Conservation (phyloP, 768 basidiomycete species). For the Leccinum sublutescens region DNA sequence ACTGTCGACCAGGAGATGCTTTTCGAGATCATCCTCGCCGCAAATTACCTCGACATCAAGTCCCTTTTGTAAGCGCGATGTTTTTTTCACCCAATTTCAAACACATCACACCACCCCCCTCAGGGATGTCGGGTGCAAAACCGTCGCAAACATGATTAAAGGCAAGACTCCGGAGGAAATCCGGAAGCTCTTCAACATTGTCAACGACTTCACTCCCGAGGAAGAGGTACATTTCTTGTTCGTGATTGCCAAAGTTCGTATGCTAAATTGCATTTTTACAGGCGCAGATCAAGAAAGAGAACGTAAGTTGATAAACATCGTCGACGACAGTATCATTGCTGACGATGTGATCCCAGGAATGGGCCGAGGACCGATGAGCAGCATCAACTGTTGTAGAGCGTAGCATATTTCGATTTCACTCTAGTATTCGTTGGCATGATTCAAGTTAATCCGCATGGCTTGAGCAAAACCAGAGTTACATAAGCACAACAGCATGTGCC, state of each 20-base stretch:
- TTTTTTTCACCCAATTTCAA: background rate
- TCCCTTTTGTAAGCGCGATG: conserved; percentile 75
- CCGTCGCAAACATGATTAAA: conserved; percentile 99
- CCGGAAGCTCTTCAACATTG: conserved; percentile 96
- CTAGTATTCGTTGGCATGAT: conserved; percentile 18
- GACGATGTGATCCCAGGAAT: conserved; percentile 56
- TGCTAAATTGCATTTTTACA: conserved; percentile 29
- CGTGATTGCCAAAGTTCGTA: background rate
- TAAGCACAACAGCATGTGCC: conserved; percentile 17
- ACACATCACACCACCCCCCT: background rate
- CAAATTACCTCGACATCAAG: conserved; percentile 99
- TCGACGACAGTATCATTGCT: conserved; percentile 14
- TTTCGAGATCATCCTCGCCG: conserved; percentile 98
- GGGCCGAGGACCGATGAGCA: conserved; percentile 85
- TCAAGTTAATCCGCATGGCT: conserved; percentile 21
- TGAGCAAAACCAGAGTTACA: conserved; percentile 13
- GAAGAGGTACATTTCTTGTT: conserved; percentile 71
- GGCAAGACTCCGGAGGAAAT: conserved; percentile 99
- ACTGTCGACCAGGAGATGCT: conserved; percentile 99
- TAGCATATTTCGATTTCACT: conserved; percentile 25
- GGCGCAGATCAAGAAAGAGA: conserved; percentile 99
- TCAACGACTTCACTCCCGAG: conserved; percentile 98
- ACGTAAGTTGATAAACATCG: conserved; percentile 53
- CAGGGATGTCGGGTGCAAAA: conserved; percentile 97
- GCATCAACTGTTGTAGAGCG: conserved; percentile 17